phyloP scores from a whole-genome alignment of 2,329 filamentous ascomycete species.

The Aureobasidium leucospermi region DNA sequence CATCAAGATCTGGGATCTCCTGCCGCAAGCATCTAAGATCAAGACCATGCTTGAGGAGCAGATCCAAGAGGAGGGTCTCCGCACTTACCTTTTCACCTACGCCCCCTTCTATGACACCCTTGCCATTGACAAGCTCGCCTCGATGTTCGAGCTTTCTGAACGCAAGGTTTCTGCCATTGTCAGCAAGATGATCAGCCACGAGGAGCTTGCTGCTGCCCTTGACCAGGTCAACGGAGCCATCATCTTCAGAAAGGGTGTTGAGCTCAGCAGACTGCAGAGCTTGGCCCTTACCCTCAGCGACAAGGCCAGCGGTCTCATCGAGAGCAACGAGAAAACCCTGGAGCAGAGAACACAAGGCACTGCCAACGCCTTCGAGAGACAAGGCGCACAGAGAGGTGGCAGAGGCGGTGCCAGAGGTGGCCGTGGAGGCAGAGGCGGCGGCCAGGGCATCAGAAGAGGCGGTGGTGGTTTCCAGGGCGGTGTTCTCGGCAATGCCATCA shows the following conservation, averaged over 20 bases:
- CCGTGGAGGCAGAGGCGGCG: conserved; percentile 48
- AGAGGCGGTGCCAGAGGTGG: conserved; percentile 54
- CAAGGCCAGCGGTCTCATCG: conserved; percentile 92
- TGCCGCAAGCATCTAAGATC: conserved; percentile 86
- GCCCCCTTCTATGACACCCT: conserved; percentile 98
- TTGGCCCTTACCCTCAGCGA: conserved; percentile 89
- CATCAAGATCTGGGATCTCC: conserved; percentile 99
- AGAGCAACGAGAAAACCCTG: conserved; percentile 93
- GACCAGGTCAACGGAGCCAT: conserved; percentile 97
- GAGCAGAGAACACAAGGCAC: conserved; percentile 96
- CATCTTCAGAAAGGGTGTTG: conserved; percentile 99
- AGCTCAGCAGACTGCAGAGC: conserved; percentile 91
- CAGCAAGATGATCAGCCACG: conserved; percentile 99
- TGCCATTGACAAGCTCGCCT: conserved; percentile 72
- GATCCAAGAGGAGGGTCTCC: conserved; percentile 96
- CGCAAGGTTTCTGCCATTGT: conserved; percentile 92
- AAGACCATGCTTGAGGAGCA: conserved; percentile 96
- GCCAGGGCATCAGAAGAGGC: conserved; percentile 63
- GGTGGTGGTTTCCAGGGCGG: conserved; percentile 77
- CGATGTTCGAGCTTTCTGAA: conserved; percentile 90
- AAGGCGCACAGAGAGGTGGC: conserved; percentile 68
- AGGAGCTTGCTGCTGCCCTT: conserved; percentile 89
- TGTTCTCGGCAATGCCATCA: conserved; percentile 57
- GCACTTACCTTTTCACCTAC: conserved; percentile 98
- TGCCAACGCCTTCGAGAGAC: conserved; percentile 88